Evolutionary conservation across 2,329 filamentous ascomycete species (phyloP).

Genomic region (Cryphonectria radicalis): DNA sequence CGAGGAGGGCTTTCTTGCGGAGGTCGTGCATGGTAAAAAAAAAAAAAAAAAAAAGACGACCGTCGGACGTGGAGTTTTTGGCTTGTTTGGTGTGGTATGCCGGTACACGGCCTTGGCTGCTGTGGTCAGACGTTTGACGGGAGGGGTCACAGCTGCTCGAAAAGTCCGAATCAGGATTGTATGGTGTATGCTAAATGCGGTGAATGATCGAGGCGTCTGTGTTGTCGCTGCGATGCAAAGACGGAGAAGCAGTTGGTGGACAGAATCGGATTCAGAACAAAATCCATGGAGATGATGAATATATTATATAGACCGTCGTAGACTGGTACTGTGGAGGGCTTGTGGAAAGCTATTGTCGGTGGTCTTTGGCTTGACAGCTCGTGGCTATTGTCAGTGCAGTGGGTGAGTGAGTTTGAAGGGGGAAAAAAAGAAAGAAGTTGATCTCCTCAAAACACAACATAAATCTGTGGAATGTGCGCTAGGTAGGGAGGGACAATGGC

Average conservation of each 20-base stretch:
- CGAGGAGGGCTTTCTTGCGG: slow-evolving; percentile 69
- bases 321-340: slow-evolving; percentile 4
- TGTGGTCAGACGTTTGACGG: background rate
- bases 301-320: background rate
- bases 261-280: slow-evolving; percentile 27
- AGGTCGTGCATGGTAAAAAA: slow-evolving; percentile 65
- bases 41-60: too few species aligned
- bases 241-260: slow-evolving; percentile 19
- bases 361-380: background rate
- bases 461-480: slow-evolving; percentile 12
- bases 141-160: background rate
- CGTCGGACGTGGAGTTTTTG: background rate
- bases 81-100: background rate
- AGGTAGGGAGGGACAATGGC: background rate
- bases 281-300: slow-evolving; percentile 35
- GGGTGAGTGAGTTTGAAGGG: slow-evolving; percentile 2
- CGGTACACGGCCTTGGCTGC: background rate
- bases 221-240: slow-evolving; percentile 24
- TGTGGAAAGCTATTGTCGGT: slow-evolving; percentile 12
- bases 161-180: slow-evolving; percentile 9
- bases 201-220: slow-evolving; percentile 24
- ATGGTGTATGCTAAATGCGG: slow-evolving; percentile 21
- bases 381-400: slow-evolving; percentile 6
- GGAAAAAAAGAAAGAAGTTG: background rate
- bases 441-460: background rate